phyloP scores from a whole-genome alignment of 2,329 filamentous ascomycete genomes.

The Chaetomium sp. region DNA sequence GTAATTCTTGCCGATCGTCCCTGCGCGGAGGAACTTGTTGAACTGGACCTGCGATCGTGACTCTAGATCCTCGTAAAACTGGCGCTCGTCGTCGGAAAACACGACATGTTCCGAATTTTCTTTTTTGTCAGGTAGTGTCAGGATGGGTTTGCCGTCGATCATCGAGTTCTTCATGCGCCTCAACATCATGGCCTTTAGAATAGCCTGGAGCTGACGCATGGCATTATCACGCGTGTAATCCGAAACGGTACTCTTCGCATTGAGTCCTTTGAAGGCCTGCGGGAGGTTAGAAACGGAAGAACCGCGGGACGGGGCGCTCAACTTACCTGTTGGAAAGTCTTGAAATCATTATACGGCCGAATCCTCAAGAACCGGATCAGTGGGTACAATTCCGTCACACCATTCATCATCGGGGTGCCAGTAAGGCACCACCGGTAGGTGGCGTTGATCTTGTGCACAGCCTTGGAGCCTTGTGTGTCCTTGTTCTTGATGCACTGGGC shows the following conservation, averaged over 20 bases:
- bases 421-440: conserved; percentile 67
- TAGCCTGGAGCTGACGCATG: conserved; percentile 64
- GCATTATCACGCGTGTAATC: conserved; percentile 51
- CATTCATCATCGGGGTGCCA: conserved; percentile 87
- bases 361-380: conserved; percentile 72
- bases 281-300: conserved; percentile 10
- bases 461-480: conserved; percentile 54
- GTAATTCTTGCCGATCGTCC: conserved; percentile 66
- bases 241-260: conserved; percentile 26
- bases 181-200: conserved; percentile 75
- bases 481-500: conserved; percentile 77
- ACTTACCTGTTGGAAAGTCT: conserved; percentile 52
- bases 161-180: conserved; percentile 73
- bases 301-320: conserved; percentile 6
- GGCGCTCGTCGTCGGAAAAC: conserved; percentile 59
- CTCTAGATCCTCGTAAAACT: conserved; percentile 62
- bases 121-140: conserved; percentile 59
- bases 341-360: conserved; percentile 62
- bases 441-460: conserved; percentile 51
- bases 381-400: conserved; percentile 68
- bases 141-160: conserved; percentile 73
- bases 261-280: conserved; percentile 36
- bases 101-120: conserved; percentile 55
- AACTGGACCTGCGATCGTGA: conserved; percentile 60
- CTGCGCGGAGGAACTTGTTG: conserved; percentile 67